Evolutionary conservation across 148 eudicot species (phyloP).

Genomic region (Rhododendron ovatum): DNA sequence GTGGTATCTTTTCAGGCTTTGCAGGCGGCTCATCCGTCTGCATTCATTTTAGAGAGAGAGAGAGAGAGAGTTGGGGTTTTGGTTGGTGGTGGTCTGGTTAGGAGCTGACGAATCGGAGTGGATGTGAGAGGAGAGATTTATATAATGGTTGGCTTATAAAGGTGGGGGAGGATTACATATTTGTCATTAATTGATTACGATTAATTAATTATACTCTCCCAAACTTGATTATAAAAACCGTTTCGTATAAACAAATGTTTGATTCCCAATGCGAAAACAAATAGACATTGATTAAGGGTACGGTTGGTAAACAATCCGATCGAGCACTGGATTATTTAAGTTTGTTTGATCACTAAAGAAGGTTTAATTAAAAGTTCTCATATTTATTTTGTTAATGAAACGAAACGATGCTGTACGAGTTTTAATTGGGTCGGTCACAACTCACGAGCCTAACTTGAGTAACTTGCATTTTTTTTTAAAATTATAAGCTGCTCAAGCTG

Average conservation of each 20-base stretch:
- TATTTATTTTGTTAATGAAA: no score
- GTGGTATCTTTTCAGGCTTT: constrained; percentile 13
- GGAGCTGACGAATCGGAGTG: constrained; percentile 4
- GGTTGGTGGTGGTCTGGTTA: constrained; percentile 1
- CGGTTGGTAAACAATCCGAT: not conserved
- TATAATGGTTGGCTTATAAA: constrained; percentile 25
- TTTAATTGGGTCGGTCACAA: no score
- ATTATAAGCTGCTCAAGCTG: no score
- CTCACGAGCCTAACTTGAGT: no score
- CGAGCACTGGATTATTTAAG: not conserved
- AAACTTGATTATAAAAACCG: not conserved
- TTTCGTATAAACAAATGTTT: not conserved
- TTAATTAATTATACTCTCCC: not conserved
- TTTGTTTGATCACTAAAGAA: not conserved
- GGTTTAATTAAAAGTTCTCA: no score
- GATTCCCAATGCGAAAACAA: not conserved
- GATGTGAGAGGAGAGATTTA: constrained; percentile 24
- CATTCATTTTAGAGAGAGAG: constrained; percentile 17
- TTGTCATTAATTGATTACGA: constrained; percentile 42
- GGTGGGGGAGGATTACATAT: constrained; percentile 33
- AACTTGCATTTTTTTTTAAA: no score
- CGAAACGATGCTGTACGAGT: no score
- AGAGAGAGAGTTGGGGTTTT: constrained; percentile 15
- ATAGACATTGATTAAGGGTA: not conserved
- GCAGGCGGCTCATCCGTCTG: constrained; percentile 3